These are phyloP conservation scores for Drechslera avenae DNA, from an alignment of 2,329 filamentous ascomycete species.

Conservation along the genomic window DNA sequence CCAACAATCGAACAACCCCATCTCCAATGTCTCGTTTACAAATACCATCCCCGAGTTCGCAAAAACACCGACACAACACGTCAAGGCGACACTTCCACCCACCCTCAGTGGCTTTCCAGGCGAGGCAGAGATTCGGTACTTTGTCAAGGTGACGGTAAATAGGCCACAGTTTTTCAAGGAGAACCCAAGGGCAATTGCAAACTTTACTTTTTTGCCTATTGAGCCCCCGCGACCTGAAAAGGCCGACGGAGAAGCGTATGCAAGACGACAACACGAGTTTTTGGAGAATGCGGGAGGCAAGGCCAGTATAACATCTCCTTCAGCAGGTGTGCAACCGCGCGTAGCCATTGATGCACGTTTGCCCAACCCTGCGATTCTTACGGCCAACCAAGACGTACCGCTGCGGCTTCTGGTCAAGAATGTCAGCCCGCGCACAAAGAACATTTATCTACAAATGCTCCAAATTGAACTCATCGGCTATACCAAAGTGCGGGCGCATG, in stretches of 20 bases:
- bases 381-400: conserved; percentile 84
- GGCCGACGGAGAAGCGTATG: conserved; percentile 80
- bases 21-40: conserved; percentile 52
- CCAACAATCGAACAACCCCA: conserved; percentile 43
- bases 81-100: conserved; percentile 85
- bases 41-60: conserved; percentile 53
- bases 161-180: conserved; percentile 88
- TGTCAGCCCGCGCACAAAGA: conserved; percentile 69
- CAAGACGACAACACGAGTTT: conserved; percentile 71
- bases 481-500: conserved; percentile 79
- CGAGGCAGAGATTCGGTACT: conserved; percentile 90
- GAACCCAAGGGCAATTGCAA: conserved; percentile 68
- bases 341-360: conserved; percentile 83
- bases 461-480: conserved; percentile 82
- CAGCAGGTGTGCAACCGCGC: conserved; percentile 48
- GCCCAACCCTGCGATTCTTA: conserved; percentile 85
- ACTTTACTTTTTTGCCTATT: conserved; percentile 87
- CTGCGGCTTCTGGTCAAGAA: conserved; percentile 81
- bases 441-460: conserved; percentile 75
- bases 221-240: conserved; percentile 77
- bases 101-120: conserved; percentile 85
- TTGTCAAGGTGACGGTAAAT: conserved; percentile 91
- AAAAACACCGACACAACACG: conserved; percentile 63
- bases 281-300: conserved; percentile 28
- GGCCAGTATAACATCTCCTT: conserved; percentile 21